Percentiles rank a stretch among this genome's conserved stretches.
phyloP scores from a whole-genome alignment of 2,329 filamentous ascomycete genomes.

The Aspergillus hortae region DNA sequence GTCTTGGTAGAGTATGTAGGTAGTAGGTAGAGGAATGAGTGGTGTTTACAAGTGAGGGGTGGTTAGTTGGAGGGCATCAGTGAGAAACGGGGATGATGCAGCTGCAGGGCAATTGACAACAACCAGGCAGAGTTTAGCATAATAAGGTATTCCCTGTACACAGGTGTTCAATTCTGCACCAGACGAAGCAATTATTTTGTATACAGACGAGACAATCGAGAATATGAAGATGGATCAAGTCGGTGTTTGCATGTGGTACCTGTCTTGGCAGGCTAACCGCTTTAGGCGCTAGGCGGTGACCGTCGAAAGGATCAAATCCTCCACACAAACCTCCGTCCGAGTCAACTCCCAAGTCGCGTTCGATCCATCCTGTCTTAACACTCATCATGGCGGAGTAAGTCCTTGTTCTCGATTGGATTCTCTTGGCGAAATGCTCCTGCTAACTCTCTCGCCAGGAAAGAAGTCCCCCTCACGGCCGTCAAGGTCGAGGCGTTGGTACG shows the following conservation, averaged over 20 bases:
- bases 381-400: constrained; percentile 33
- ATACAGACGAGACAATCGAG: neutral
- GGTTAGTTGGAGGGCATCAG: no score
- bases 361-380: constrained; percentile 18
- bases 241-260: neutral
- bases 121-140: no score
- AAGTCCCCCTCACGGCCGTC: constrained; percentile 75
- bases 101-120: no score
- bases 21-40: neutral
- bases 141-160: no score
- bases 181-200: neutral
- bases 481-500: constrained; percentile 92
- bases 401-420: neutral
- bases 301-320: constrained; percentile 24
- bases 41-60: no score
- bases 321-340: constrained; percentile 29
- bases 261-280: constrained; percentile 26
- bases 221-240: no score
- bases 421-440: neutral
- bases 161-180: no score
- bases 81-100: no score
- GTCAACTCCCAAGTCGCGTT: constrained; percentile 16
- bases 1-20: neutral
- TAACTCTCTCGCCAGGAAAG: constrained; percentile 49
- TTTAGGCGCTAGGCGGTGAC: constrained; percentile 21